Evolutionary conservation across 768 basidiomycete genomes (phyloP).

Genomic region (Lentinula boryana): DNA sequence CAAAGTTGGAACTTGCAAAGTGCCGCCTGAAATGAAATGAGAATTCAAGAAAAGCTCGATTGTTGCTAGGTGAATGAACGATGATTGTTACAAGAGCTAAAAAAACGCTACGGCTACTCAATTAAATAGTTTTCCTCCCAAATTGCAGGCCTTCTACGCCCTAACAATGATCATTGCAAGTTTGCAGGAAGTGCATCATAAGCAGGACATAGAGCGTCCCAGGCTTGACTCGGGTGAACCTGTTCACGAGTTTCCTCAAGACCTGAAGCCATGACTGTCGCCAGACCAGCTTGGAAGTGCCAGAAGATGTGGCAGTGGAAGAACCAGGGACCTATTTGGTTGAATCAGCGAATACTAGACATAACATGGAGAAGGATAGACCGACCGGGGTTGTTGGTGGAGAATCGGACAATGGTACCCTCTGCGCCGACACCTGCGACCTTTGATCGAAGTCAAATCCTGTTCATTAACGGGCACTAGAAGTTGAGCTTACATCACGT

Average conservation of each 20-base stretch:
- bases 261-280: slow-evolving; percentile 30
- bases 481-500: slow-evolving; percentile 16
- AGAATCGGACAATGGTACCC: slow-evolving; percentile 39
- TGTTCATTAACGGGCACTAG: neutral
- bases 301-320: slow-evolving; percentile 32
- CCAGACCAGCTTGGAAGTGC: slow-evolving; percentile 36
- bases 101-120: neutral
- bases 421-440: slow-evolving; percentile 12
- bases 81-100: neutral
- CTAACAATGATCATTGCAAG: neutral
- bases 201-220: slow-evolving; percentile 22
- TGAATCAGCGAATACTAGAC: neutral
- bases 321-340: slow-evolving; percentile 19
- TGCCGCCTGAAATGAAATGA: too few relatives aligned
- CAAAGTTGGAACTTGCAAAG: too few relatives aligned
- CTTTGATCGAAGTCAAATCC: slow-evolving; percentile 2
- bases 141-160: too few relatives aligned
- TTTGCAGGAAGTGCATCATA: slow-evolving; percentile 8
- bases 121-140: neutral
- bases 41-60: neutral
- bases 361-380: neutral
- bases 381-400: slow-evolving; percentile 48
- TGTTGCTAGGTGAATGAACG: neutral
- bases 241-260: slow-evolving; percentile 14
- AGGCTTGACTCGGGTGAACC: slow-evolving; percentile 14